Percentiles rank a stretch among this genome's conserved stretches.
Conservation (phyloP, 1,139 yeast genomes). For the Yamadazyma siamensis region DNA sequence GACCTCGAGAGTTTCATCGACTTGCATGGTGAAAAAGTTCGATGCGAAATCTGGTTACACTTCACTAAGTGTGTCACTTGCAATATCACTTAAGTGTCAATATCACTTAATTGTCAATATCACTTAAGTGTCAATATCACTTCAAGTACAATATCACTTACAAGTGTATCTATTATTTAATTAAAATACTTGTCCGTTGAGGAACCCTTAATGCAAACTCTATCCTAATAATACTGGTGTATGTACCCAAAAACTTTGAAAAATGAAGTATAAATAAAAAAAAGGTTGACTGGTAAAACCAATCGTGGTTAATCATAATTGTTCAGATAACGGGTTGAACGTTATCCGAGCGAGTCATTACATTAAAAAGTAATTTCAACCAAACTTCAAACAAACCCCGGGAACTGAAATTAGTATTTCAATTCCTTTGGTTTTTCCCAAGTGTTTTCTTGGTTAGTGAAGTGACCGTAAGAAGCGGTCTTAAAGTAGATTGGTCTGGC, state of each 20-base stretch:
- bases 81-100: too few species aligned
- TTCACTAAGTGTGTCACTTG: too few species aligned
- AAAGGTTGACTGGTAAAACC: constrained; percentile 10
- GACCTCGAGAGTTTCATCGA: constrained; percentile 5
- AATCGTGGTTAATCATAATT: constrained; percentile 8
- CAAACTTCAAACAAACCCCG: constrained; percentile 10
- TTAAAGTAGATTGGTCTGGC: constrained; percentile 99
- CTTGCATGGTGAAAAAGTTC: constrained; percentile 1
- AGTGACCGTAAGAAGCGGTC: constrained; percentile 99
- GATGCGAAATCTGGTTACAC: too few species aligned
- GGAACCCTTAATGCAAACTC: constrained; percentile 56
- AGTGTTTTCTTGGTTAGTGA: constrained; percentile 97
- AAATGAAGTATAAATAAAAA: constrained; percentile 14
- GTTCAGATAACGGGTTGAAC: constrained; percentile 52
- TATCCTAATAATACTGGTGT: constrained; percentile 28
- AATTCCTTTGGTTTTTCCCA: constrained; percentile 98
- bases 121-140: too few species aligned
- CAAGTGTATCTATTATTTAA: constrained; percentile 14
- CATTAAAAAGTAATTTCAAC: constrained; percentile 34
- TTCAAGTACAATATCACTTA: too few species aligned
- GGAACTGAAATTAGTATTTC: constrained; percentile 50
- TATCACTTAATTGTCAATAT: too few species aligned
- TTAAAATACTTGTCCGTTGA: constrained; percentile 47
- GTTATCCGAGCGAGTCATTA: constrained; percentile 42
- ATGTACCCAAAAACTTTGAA: constrained; percentile 14